Conservation (phyloP, 176 grass and related monocot genomes). For the Olyra latifolia region DNA sequence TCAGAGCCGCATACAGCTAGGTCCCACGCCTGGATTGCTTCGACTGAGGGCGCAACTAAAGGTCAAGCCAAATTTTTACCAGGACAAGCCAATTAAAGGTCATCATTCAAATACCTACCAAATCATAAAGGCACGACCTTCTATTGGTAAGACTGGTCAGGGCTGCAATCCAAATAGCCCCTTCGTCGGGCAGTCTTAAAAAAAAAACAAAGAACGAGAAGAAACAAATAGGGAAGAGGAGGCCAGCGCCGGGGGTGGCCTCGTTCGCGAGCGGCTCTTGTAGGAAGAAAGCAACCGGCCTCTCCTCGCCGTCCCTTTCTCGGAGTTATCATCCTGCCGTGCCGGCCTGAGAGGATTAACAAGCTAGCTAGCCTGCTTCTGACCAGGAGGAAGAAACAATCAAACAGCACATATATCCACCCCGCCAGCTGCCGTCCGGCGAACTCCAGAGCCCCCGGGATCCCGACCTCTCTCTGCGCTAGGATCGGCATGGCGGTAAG, state of each 20-base stretch:
- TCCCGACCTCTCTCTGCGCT: not conserved
- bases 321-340: conserved; percentile 11
- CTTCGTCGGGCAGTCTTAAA: too few species aligned
- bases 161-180: too few species aligned
- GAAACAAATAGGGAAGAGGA: not conserved
- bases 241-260: not conserved
- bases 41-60: too few species aligned
- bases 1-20: too few species aligned
- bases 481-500: conserved; percentile 47
- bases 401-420: conserved; percentile 33
- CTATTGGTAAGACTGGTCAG: too few species aligned
- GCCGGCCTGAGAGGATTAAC: conserved; percentile 31
- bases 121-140: too few species aligned
- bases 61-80: too few species aligned
- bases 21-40: too few species aligned
- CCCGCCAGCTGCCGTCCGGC: conserved; percentile 9
- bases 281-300: conserved; percentile 22
- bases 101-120: too few species aligned
- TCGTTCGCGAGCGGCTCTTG: not conserved
- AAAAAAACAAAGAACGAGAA: too few species aligned
- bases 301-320: conserved; percentile 9
- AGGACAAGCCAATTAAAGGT: too few species aligned
- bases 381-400: not conserved
- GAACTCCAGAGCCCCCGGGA: not conserved
- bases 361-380: not conserved